Evolutionary conservation across 768 basidiomycete species (phyloP).

Genomic region (Suillus paluster): DNA sequence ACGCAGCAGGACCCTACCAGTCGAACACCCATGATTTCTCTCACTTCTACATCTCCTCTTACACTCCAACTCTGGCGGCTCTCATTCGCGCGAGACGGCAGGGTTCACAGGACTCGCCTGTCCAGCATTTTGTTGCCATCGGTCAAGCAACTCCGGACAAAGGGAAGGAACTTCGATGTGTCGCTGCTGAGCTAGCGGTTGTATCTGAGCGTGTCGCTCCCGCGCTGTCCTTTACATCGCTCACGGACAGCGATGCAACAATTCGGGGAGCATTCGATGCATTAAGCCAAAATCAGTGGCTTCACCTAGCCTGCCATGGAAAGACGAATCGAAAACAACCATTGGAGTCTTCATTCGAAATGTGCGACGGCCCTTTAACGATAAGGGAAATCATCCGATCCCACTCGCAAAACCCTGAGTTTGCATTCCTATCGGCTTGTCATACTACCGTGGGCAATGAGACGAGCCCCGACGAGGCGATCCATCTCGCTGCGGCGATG

Average conservation of each 20-base stretch:
- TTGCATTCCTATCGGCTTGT: too few species aligned
- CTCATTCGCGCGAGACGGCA: too few species aligned
- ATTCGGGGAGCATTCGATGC: neutral
- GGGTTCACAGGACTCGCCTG: constrained; percentile 6
- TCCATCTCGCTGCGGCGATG: too few species aligned
- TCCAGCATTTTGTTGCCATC: too few species aligned
- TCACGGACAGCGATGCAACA: too few species aligned
- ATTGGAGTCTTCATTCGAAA: constrained; percentile 13
- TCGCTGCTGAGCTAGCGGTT: neutral
- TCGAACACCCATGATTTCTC: neutral
- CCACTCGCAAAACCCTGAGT: too few species aligned
- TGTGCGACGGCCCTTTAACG: neutral
- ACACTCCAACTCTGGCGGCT: constrained; percentile 11
- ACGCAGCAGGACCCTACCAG: constrained; percentile 12
- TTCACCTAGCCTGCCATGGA: constrained; percentile 27
- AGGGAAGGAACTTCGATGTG: too few species aligned
- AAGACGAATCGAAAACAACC: constrained; percentile 10
- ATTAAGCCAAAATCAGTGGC: constrained; percentile 12
- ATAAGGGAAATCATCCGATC: too few species aligned
- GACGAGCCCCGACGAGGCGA: too few species aligned
- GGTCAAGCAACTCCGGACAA: constrained; percentile 7
- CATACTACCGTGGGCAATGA: too few species aligned
- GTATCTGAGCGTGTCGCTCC: neutral
- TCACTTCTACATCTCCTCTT: constrained; percentile 13
- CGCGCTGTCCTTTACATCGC: neutral